Evolutionary conservation across 2,329 filamentous ascomycete genomes (phyloP), one percentile per base, ranked within the genome.

Genomic region (Triangularia verruculosa): DNA sequence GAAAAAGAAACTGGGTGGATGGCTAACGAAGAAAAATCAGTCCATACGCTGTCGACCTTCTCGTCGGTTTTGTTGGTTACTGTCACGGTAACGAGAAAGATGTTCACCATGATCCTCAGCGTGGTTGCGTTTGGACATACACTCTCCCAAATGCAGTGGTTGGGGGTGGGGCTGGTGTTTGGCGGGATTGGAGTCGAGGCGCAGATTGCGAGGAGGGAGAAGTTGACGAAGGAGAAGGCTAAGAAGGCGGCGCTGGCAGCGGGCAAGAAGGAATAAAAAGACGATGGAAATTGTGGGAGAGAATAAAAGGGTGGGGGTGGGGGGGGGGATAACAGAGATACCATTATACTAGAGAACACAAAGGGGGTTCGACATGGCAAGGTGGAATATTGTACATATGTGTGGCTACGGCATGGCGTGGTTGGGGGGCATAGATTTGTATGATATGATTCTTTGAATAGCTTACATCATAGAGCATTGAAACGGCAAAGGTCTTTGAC

Each of bases 91-190:
- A 99, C 95, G 54, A 86, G 95, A 73, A 99, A 99, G 81, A 99
- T 99, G 95, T 86, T 98, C 75, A 98, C 94, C 69, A 99, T 99
- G 95, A 92, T 98, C 64, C 83, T 98, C 59, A 97, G 92, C 61
- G 95, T 99, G 27, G 82, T 98, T 65, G 93, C 92, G 79, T 99
- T 98, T 75, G 95, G 95, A 27, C 95, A 99, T 77, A 86, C 85
- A 67, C 83, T 99, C 57, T 90, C 86, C 27, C 79, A 81, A n/a
- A 96, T 94, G 84, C 95, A 99, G 79, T 97, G 93, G 91, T 80
- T 96, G 6, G 95, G 95, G 67, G 93, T 99, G 30, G 89, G 86
- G 0, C 81, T 99, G 64, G 95, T 99, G 8, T 99, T 99, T 80
- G 93, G 93, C 25, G 95, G 94, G 59, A 93, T 99, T 73, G 95